phyloP scores from a whole-genome alignment of 805 yeast species.

The Saturnispora kantuleensis region DNA sequence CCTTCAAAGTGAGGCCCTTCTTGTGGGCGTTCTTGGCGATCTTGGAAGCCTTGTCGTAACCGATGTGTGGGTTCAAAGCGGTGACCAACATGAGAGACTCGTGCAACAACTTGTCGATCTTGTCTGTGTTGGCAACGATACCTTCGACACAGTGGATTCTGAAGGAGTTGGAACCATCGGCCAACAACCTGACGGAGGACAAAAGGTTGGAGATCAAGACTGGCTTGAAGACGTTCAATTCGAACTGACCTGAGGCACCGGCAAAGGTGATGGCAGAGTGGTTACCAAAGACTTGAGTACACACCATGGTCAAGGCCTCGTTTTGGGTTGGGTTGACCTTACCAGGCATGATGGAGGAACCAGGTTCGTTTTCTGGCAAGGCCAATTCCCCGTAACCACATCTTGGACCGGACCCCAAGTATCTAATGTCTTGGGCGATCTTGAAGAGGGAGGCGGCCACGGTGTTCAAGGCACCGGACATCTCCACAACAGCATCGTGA shows the following conservation, averaged over 20 bases:
- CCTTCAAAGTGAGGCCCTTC: constrained; percentile 92
- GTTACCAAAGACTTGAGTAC: constrained; percentile 97
- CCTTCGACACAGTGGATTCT: constrained; percentile 94
- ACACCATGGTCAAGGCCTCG: constrained; percentile 97
- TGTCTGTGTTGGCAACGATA: constrained; percentile 77
- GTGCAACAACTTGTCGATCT: constrained; percentile 78
- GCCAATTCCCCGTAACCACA: constrained; percentile 97
- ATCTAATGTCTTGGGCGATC: constrained; percentile 96
- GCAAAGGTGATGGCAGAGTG: constrained; percentile 91
- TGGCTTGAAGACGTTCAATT: constrained; percentile 96
- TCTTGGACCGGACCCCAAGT: constrained; percentile 98
- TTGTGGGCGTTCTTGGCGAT: constrained; percentile 98
- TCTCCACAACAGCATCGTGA: constrained; percentile 96
- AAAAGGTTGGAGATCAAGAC: constrained; percentile 86
- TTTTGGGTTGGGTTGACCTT: constrained; percentile 99
- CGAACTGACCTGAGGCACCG: constrained; percentile 98
- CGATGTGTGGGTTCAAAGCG: constrained; percentile 97
- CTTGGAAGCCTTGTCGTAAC: constrained; percentile 95
- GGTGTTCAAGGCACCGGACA: constrained; percentile 94
- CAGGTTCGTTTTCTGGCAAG: constrained; percentile 98
- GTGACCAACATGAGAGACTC: constrained; percentile 98
- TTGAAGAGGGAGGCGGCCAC: constrained; percentile 88
- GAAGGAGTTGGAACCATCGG: constrained; percentile 86
- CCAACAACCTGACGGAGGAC: constrained; percentile 76
- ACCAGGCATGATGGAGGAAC: constrained; percentile 99